Percentiles rank a stretch among this genome's conserved stretches.
phyloP scores from a whole-genome alignment of 768 basidiomycete species.

The Mycena polygramma region DNA sequence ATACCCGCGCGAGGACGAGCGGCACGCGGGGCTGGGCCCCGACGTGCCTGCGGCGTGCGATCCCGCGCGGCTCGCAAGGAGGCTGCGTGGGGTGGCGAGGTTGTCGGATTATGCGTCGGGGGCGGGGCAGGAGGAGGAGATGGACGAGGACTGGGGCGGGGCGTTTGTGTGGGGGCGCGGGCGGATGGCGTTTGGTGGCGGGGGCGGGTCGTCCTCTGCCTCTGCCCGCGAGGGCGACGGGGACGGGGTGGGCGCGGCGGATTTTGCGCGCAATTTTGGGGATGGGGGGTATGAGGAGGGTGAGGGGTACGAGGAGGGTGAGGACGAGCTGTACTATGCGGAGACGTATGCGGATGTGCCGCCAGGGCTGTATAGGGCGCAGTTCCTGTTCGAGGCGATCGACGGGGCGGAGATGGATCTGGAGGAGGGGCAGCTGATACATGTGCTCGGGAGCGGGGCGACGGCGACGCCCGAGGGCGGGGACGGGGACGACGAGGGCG shows the following conservation, averaged over 20 bases:
- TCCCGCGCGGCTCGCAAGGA: constrained; percentile 49
- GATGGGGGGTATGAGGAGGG: constrained; percentile 42
- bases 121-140: constrained; percentile 26
- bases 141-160: constrained; percentile 34
- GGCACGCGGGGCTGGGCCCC: constrained; percentile 55
- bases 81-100: constrained; percentile 39
- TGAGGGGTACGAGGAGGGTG: constrained; percentile 40
- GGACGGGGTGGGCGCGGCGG: constrained; percentile 27
- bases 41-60: constrained; percentile 56
- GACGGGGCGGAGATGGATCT: constrained; percentile 87
- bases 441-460: constrained; percentile 71
- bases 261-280: constrained; percentile 36
- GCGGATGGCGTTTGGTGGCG: constrained; percentile 28
- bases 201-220: constrained; percentile 28
- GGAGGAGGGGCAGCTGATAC: constrained; percentile 81
- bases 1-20: constrained; percentile 47
- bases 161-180: constrained; percentile 28
- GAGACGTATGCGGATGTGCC: constrained; percentile 56
- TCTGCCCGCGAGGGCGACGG: background rate
- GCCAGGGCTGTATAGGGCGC: constrained; percentile 81
- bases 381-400: constrained; percentile 85
- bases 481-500: constrained; percentile 2
- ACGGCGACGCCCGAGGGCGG: background rate
- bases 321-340: constrained; percentile 56
- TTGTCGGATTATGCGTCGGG: constrained; percentile 12